A percentile compares a stretch with the other conserved stretches of the same genome.
Conservation (phyloP, 352 stramenopile genomes). For the Pythium rhizo-oryzae region DNA sequence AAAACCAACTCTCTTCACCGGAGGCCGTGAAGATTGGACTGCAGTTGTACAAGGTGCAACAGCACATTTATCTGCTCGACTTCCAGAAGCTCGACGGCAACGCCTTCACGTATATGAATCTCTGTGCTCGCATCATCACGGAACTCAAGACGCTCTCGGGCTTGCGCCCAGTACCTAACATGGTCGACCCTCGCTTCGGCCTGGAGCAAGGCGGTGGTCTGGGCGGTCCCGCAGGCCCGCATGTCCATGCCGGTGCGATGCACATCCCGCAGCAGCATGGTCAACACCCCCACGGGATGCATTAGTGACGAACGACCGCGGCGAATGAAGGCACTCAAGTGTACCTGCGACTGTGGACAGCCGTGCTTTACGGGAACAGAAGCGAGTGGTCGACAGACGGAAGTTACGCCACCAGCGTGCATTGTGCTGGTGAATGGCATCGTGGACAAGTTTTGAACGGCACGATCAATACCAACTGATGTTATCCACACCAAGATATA, state of each 20-base stretch:
- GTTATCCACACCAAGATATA: no score
- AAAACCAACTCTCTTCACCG: conserved; percentile 35
- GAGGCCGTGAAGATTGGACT: conserved; percentile 94
- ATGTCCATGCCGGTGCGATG: conserved; percentile 44
- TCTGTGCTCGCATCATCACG: conserved; percentile 99
- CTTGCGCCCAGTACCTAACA: conserved; percentile 55
- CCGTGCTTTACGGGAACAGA: background rate
- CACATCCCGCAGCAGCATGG: conserved; percentile 46
- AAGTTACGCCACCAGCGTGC: background rate
- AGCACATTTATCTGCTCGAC: conserved; percentile 99
- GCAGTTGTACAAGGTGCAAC: conserved; percentile 97
- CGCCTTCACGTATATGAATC: conserved; percentile 99
- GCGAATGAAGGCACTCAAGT: background rate
- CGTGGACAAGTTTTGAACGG: no score
- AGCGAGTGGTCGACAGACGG: background rate
- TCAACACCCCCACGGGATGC: conserved; percentile 26
- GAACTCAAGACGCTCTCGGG: conserved; percentile 97
- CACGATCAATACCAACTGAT: no score
- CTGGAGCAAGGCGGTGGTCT: conserved; percentile 38
- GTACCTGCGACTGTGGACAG: background rate
- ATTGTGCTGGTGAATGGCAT: no score
- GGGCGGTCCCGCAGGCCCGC: conserved; percentile 24
- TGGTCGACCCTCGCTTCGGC: conserved; percentile 57
- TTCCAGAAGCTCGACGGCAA: conserved; percentile 97
- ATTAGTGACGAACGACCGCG: conserved; percentile 1